Base-by-base conservation (phyloP, 805 yeast species). In the Hanseniaspora thailandica region DNA sequence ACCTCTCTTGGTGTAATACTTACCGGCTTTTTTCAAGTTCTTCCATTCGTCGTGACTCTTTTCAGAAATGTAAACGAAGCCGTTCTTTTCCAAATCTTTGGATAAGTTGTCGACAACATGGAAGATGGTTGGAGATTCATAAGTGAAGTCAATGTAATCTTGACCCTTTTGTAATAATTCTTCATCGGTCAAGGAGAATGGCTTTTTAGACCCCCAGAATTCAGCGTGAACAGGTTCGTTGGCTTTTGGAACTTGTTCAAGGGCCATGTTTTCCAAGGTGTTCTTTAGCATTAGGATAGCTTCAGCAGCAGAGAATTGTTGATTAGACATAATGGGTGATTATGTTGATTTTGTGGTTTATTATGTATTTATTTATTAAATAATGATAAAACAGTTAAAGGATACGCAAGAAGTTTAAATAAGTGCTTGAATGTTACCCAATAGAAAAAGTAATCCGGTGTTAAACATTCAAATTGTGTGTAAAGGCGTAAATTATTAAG, bases 61-160 rank as follows among this genome's bases (percentile, higher is more conserved):
- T 66, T 87, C 95, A 50, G 79, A 68, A 38, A 86, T 61, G 62
- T 77, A 81, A 12, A 61, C 68, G 68, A 84, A 86, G 3, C 95
- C 95, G 39, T 76, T 72, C 3, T 67, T 66, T 46, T 72, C 74
- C 55, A 86, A 69, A 54, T 72, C 63, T 33, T 67, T 61, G 41
- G 77, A 63, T 55, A 84, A 73, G 61, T 70, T 67, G 36, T 73
- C 64, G 15, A 83, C 80, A 25, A 81, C 88, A 63, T 86, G 95
- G 70, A 68, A 85, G 38, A 80, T 80, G 17, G 94, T 85, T 47
- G 95, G 95, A 59, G 76, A 77, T 34, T 72, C 69, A 63, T 80
- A 79, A 48, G 87, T 83, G 70, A 86, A 86, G 57, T 80, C 78
- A 55, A 84, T 74, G 67, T 82, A 85, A 43, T 75, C 71, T n/a